phyloP scores from a whole-genome alignment of 305 asterid species.

The Ilex paraguariensis region DNA sequence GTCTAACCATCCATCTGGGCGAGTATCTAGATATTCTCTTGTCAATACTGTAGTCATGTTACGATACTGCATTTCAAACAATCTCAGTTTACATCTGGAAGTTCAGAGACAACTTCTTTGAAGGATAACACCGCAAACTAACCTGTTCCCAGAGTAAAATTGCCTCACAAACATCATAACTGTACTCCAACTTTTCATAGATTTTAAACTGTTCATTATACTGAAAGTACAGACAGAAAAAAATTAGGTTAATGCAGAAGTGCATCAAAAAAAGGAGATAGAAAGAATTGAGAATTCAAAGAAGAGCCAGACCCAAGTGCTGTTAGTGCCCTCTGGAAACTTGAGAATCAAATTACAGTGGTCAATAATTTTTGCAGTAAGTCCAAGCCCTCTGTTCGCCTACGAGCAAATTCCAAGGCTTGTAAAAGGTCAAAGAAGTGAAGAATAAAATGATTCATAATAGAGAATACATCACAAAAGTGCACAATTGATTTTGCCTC shows the following conservation, averaged over 20 bases:
- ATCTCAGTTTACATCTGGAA: slow-evolving; percentile 24
- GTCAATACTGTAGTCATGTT: slow-evolving; percentile 99
- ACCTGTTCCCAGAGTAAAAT: slow-evolving; percentile 98
- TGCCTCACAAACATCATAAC: slow-evolving; percentile 84
- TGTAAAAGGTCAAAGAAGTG: slow-evolving; percentile 2
- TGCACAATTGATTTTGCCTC: background rate
- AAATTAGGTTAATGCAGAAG: slow-evolving; percentile 7
- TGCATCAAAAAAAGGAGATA: slow-evolving; percentile 3
- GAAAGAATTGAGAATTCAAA: slow-evolving; percentile 10
- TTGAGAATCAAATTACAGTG: slow-evolving; percentile 87
- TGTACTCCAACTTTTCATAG: slow-evolving; percentile 90
- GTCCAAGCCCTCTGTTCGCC: slow-evolving; percentile 95
- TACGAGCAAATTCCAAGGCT: slow-evolving; percentile 28
- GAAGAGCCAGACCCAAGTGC: slow-evolving; percentile 82
- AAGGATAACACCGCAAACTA: slow-evolving; percentile 1
- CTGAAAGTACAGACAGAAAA: slow-evolving; percentile 41
- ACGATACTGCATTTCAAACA: slow-evolving; percentile 85
- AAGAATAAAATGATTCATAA: background rate
- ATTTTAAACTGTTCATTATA: slow-evolving; percentile 78
- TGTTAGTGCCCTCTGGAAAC: slow-evolving; percentile 90
- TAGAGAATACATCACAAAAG: background rate
- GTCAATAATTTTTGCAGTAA: slow-evolving; percentile 78
- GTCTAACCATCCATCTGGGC: slow-evolving; percentile 94
- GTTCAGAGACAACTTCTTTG: slow-evolving; percentile 7
- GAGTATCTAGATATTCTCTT: slow-evolving; percentile 87